phyloP scores from a whole-genome alignment of 2,329 filamentous ascomycete species.

The Dactylellina parvicollis region DNA sequence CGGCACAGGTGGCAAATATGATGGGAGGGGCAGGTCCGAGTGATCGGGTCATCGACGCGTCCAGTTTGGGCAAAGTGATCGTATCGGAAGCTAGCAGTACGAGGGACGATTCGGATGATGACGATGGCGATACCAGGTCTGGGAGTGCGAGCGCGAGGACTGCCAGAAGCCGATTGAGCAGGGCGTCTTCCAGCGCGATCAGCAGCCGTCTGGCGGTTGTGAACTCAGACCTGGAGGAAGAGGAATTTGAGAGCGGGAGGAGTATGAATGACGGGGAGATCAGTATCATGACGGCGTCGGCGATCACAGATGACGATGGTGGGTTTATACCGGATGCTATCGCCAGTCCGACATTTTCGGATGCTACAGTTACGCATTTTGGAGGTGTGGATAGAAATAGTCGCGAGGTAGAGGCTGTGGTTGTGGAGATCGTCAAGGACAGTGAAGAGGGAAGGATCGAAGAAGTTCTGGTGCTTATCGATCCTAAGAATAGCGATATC shows the following conservation, averaged over 20 bases:
- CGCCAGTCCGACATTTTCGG: slow-evolving; percentile 39
- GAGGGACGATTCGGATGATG: slow-evolving; percentile 39
- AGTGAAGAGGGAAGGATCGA: slow-evolving; percentile 30
- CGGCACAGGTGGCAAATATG: slow-evolving; percentile 7
- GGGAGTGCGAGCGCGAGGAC: slow-evolving; percentile 25
- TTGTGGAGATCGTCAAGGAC: slow-evolving; percentile 49
- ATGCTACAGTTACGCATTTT: slow-evolving; percentile 30
- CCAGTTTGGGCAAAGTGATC: slow-evolving; percentile 40
- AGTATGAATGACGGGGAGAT: slow-evolving; percentile 34
- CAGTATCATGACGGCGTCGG: slow-evolving; percentile 48
- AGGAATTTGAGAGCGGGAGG: background rate
- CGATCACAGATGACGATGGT: slow-evolving; percentile 33
- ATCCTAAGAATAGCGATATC: slow-evolving; percentile 19
- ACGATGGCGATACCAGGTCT: slow-evolving; percentile 15
- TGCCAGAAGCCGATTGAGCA: slow-evolving; percentile 24
- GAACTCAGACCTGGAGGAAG: slow-evolving; percentile 36
- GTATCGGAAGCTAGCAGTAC: slow-evolving; percentile 41
- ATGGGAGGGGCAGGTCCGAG: slow-evolving; percentile 1
- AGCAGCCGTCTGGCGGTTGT: slow-evolving; percentile 44
- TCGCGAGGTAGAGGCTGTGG: slow-evolving; percentile 37
- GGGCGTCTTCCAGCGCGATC: slow-evolving; percentile 34
- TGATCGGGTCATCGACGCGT: slow-evolving; percentile 55
- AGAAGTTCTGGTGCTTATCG: slow-evolving; percentile 34
- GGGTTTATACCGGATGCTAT: slow-evolving; percentile 42
- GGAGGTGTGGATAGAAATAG: slow-evolving; percentile 9